Evolutionary conservation across 2,329 filamentous ascomycete genomes (phyloP), one percentile per base, ranked within the genome.

Genomic region (Bipolaris bicolor): DNA sequence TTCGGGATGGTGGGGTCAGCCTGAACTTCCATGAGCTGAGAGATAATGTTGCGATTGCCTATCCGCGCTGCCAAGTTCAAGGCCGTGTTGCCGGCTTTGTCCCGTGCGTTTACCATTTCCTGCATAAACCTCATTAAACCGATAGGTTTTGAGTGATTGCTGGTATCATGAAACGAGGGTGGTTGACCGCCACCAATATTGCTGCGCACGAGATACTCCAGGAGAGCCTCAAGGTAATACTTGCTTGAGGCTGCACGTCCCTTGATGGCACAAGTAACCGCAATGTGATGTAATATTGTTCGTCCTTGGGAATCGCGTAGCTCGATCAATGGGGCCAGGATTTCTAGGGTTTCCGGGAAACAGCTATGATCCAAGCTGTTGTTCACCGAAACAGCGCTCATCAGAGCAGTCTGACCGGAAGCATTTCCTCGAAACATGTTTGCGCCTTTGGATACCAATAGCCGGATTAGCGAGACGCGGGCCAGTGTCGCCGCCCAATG

Each of bases 401-500:
- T 97, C 41, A 99, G 79, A 0, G 95, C 91, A 0, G 93, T 97
- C 76, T 98, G 93, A 13, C 95, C 95, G 1, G 89, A 90, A 22
- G 88, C 88, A 70, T 98, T 99, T 1, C 96, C 89, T 29, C 95
- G 86, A 73, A 89, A 91, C 45, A 96, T 92, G 65, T 89, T 96
- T 1, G 94, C 93, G 1, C 95, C 95, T 45, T 90, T 89, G 5
- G 87, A 83, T 53, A 98, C 90, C 10, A 99, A 83, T 0, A 93
- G 85, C 52, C 90, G 88, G 55, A 98, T 82, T 5, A 99, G 82
- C 1, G 90, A 86, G 73, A 96, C 89, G 15, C 94, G 89, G 2
- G 92, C 92, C 45, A 99, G 82, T 4, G 95, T 97, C 5, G 95
- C 92, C 2, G 95, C 95, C 95, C 95, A 99, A 72, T 98, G 94